Conservation (phyloP, 495 filamentous ascomycete species). For the Xylaria nigripes region DNA sequence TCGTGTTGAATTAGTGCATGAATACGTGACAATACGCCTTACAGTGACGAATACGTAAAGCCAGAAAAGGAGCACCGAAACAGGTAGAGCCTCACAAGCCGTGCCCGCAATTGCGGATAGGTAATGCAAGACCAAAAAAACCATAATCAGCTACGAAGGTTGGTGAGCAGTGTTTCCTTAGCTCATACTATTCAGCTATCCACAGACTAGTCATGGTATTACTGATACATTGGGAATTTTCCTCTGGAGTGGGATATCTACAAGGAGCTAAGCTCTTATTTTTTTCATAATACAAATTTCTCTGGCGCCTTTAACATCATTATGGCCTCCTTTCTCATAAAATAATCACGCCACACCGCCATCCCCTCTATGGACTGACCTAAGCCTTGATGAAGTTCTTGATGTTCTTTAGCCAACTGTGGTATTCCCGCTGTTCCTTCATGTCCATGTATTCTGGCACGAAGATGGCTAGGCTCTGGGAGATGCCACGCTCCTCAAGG, state of each 20-base stretch:
- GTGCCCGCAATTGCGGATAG: too few relatives aligned
- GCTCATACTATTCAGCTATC: too few relatives aligned
- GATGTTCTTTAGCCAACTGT: constrained; percentile 79
- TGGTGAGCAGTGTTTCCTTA: too few relatives aligned
- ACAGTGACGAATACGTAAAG: too few relatives aligned
- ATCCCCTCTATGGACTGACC: constrained; percentile 4
- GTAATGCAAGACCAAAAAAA: too few relatives aligned
- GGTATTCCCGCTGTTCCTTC: constrained; percentile 99
- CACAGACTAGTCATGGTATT: not conserved
- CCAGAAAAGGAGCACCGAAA: too few relatives aligned
- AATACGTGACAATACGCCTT: too few relatives aligned
- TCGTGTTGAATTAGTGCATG: too few relatives aligned
- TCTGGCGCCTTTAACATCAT: not conserved
- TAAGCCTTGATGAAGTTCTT: constrained; percentile 69
- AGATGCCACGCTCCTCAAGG: constrained; percentile 88
- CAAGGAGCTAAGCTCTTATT: not conserved
- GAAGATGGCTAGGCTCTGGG: constrained; percentile 78
- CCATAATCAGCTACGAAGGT: too few relatives aligned
- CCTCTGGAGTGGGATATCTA: too few relatives aligned
- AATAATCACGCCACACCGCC: not conserved
- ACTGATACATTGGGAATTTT: too few relatives aligned
- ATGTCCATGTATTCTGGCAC: constrained; percentile 94
- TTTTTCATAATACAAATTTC: not conserved
- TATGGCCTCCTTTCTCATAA: not conserved
- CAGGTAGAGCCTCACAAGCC: too few relatives aligned